Percentiles rank a stretch among this genome's conserved stretches.
phyloP scores from a whole-genome alignment of 2,329 filamentous ascomycete species.

The Talaromyces sp. region DNA sequence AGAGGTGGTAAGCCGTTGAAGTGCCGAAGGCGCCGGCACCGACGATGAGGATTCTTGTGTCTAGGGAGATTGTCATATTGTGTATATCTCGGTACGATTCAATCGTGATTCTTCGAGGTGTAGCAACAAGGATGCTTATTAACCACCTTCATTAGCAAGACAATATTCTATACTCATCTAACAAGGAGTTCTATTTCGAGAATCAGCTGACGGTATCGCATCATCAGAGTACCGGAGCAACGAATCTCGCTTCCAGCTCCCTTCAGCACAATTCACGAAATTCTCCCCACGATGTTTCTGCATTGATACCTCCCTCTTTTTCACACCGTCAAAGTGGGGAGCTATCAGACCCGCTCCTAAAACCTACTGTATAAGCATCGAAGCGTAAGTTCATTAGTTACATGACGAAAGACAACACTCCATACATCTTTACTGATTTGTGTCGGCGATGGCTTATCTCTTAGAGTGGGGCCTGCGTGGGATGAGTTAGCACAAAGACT shows the following conservation, averaged over 20 bases:
- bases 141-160: background rate
- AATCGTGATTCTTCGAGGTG: background rate
- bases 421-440: background rate
- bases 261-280: background rate
- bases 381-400: background rate
- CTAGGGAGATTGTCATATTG: background rate
- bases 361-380: background rate
- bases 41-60: conserved; percentile 50
- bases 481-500: background rate
- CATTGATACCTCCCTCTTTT: background rate
- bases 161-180: background rate
- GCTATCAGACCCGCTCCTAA: background rate
- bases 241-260: conserved; percentile 11
- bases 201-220: background rate
- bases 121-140: background rate
- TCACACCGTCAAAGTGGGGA: background rate
- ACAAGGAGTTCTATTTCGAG: background rate
- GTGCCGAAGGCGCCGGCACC: conserved; percentile 65
- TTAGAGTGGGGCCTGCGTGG: background rate
- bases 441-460: background rate
- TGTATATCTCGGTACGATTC: too few relatives aligned
- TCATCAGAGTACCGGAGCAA: background rate
- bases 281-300: background rate
- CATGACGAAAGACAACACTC: background rate
- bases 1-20: conserved; percentile 63